These are phyloP conservation scores for Blastocystis sp. DNA, from an alignment of 352 stramenopile species.

Conservation along the genomic window DNA sequence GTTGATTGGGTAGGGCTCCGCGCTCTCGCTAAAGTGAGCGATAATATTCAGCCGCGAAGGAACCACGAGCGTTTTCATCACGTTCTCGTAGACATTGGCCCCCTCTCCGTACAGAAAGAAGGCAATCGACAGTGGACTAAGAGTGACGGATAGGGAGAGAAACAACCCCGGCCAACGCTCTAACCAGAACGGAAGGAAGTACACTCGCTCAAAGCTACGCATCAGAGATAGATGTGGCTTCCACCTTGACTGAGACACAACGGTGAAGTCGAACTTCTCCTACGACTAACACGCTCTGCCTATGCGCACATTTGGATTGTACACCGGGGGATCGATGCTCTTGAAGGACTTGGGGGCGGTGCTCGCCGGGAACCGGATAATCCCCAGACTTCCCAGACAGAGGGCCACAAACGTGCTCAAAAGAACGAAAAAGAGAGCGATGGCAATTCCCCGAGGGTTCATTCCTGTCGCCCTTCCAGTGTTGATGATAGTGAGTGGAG, in stretches of 20 bases:
- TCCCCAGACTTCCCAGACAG: neutral
- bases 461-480: neutral
- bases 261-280: slow-evolving; percentile 32
- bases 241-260: slow-evolving; percentile 19
- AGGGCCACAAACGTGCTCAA: slow-evolving; percentile 4
- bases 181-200: neutral
- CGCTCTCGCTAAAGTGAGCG: slow-evolving; percentile 20
- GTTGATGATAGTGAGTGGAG: neutral
- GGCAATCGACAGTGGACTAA: neutral
- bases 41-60: slow-evolving; percentile 12
- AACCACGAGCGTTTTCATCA: neutral
- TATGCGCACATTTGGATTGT: neutral
- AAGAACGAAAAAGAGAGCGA: slow-evolving; percentile 23
- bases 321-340: neutral
- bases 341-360: neutral
- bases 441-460: neutral
- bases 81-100: slow-evolving; percentile 1
- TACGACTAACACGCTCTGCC: neutral
- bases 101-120: slow-evolving; percentile 59
- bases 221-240: neutral
- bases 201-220: neutral
- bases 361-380: slow-evolving; percentile 2
- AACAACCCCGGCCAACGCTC: neutral
- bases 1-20: slow-evolving; percentile 58
- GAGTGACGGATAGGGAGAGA: neutral